A percentile compares a stretch with the other conserved stretches of the same genome.
Conservation (phyloP, 2,329 filamentous ascomycete genomes). For the Hirsutella rhossiliensis region DNA sequence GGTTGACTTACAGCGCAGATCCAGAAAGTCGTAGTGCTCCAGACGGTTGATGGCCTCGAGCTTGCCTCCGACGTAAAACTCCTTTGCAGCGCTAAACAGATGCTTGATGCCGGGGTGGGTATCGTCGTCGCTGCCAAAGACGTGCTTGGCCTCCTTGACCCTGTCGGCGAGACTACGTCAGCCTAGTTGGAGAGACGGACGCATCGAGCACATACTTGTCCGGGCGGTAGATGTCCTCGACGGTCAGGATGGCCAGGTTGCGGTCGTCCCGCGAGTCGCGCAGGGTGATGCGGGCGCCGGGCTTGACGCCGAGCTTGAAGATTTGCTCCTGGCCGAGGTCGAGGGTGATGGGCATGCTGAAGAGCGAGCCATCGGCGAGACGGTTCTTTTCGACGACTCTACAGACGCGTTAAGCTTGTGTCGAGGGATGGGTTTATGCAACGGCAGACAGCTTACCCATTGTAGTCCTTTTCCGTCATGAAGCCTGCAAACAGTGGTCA, state of each 20-base stretch:
- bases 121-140: conserved; percentile 84
- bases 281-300: conserved; percentile 73
- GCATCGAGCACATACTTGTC: conserved; percentile 63
- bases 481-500: conserved; percentile 50
- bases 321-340: conserved; percentile 70
- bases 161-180: conserved; percentile 27
- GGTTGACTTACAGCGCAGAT: conserved; percentile 63
- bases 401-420: conserved; percentile 2
- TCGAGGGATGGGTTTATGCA: not conserved
- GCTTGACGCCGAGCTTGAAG: conserved; percentile 61
- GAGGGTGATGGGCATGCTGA: conserved; percentile 93
- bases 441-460: conserved; percentile 52
- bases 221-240: conserved; percentile 90
- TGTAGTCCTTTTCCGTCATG: conserved; percentile 95
- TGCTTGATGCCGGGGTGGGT: conserved; percentile 89
- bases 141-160: conserved; percentile 78
- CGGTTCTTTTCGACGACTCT: conserved; percentile 85
- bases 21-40: conserved; percentile 98
- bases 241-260: conserved; percentile 87
- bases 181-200: not conserved
- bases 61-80: conserved; percentile 93
- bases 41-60: conserved; percentile 88
- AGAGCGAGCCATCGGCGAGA: conserved; percentile 78
- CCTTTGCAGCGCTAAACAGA: conserved; percentile 67
- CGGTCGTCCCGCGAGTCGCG: conserved; percentile 94